Conservation (phyloP, 257 asterid genomes). For the Nicotiana tomentosiformis region DNA sequence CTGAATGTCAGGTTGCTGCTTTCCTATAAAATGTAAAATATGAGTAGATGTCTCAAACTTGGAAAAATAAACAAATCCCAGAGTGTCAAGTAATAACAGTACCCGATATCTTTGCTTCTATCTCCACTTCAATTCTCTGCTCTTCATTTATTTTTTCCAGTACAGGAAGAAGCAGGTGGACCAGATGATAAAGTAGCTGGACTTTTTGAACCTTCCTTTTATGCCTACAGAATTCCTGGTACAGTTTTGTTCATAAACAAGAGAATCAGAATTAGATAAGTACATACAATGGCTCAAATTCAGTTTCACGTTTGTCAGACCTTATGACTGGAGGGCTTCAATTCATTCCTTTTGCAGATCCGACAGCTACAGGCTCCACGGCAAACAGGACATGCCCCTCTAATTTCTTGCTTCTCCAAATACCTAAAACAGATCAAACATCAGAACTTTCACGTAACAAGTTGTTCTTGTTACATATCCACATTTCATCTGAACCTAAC, state of each 20-base stretch:
- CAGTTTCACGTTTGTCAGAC: constrained; percentile 35
- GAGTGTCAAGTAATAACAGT: not conserved
- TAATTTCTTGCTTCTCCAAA: constrained; percentile 68
- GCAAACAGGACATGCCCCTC: constrained; percentile 76
- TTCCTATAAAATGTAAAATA: constrained; percentile 40
- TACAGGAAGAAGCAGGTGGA: constrained; percentile 71
- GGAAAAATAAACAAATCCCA: not conserved
- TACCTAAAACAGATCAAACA: constrained; percentile 36
- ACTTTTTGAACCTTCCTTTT: constrained; percentile 49
- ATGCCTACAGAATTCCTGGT: constrained; percentile 54
- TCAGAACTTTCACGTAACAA: constrained; percentile 5
- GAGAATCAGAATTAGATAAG: constrained; percentile 17
- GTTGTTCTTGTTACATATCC: not conserved
- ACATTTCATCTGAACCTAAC: no score
- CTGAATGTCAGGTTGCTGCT: constrained; percentile 42
- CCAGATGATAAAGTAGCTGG: constrained; percentile 63
- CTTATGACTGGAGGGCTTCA: constrained; percentile 39
- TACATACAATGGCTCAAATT: not conserved
- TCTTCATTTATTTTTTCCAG: constrained; percentile 60
- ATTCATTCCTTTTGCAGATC: constrained; percentile 52
- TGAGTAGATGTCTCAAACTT: not conserved
- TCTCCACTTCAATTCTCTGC: constrained; percentile 62
- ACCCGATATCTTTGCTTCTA: constrained; percentile 74
- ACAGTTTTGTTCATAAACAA: constrained; percentile 16
- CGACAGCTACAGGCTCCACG: constrained; percentile 64